Evolutionary conservation across 2,329 filamentous ascomycete genomes (phyloP).

Genomic region (Triangularia verruculosa): DNA sequence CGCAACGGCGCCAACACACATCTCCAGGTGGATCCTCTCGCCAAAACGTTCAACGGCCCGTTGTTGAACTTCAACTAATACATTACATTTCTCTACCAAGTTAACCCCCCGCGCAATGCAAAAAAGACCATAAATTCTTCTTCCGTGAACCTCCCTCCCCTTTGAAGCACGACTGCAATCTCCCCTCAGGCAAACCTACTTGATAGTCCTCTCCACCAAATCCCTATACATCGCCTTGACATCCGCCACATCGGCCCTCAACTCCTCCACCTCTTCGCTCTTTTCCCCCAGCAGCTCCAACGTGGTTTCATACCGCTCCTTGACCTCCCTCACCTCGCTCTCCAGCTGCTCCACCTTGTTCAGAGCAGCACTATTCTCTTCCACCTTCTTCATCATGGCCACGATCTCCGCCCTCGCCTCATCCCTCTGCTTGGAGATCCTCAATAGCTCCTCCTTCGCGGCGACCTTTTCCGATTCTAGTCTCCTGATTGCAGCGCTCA

Average conservation of each 20-base stretch:
- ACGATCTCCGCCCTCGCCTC: conserved; percentile 93
- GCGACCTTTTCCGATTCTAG: conserved; percentile 90
- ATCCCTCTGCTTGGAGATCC: conserved; percentile 82
- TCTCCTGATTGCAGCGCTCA: conserved; percentile 88
- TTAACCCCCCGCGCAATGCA: not conserved
- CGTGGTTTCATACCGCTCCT: conserved; percentile 81
- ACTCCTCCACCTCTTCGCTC: conserved; percentile 89
- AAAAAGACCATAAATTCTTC: too few relatives aligned
- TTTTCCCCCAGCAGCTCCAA: conserved; percentile 96
- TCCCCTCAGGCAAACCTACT: too few relatives aligned
- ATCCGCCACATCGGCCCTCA: conserved; percentile 84
- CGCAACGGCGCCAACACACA: too few relatives aligned
- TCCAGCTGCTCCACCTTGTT: conserved; percentile 63
- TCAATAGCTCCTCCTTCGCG: conserved; percentile 77
- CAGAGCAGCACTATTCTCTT: conserved; percentile 62
- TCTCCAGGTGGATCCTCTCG: too few relatives aligned
- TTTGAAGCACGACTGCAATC: not conserved
- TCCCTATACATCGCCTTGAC: conserved; percentile 96
- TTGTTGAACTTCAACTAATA: not conserved
- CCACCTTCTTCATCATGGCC: conserved; percentile 79
- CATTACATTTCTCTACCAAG: not conserved
- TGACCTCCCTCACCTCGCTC: conserved; percentile 63
- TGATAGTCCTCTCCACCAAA: conserved; percentile 76
- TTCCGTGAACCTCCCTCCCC: not conserved
- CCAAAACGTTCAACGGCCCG: too few relatives aligned